phyloP scores from a whole-genome alignment of 2,329 filamentous ascomycete genomes.

The Geoglossum cookeanum region DNA sequence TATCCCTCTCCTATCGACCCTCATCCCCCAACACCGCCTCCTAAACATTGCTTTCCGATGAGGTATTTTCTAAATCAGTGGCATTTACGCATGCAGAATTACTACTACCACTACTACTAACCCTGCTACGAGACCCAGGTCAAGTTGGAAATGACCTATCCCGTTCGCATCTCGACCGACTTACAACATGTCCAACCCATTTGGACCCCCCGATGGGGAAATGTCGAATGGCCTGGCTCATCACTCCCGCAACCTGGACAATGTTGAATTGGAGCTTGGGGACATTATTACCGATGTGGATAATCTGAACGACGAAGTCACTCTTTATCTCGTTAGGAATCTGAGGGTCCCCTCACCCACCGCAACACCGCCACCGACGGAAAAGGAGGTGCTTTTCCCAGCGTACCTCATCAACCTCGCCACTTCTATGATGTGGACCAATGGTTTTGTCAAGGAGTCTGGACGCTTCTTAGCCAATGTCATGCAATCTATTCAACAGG shows the following conservation, averaged over 20 bases:
- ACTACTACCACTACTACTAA: too few relatives aligned
- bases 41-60: too few relatives aligned
- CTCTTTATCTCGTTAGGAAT: conserved; percentile 86
- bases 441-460: conserved; percentile 97
- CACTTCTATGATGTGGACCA: conserved; percentile 99
- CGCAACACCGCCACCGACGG: conserved; percentile 72
- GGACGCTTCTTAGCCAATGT: conserved; percentile 97
- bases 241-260: conserved; percentile 32
- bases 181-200: too few relatives aligned
- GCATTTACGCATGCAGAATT: too few relatives aligned
- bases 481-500: conserved; percentile 98
- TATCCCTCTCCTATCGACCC: too few relatives aligned
- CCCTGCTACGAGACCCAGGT: too few relatives aligned
- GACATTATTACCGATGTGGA: conserved; percentile 88
- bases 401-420: conserved; percentile 98
- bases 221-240: too few relatives aligned
- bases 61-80: too few relatives aligned
- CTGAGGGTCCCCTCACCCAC: conserved; percentile 87
- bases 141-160: too few relatives aligned
- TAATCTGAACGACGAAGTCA: conserved; percentile 88
- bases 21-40: too few relatives aligned
- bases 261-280: conserved; percentile 87
- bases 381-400: conserved; percentile 97
- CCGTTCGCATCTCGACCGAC: too few relatives aligned
- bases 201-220: too few relatives aligned